A percentile compares a stretch with the other conserved stretches of the same genome.
Evolutionary conservation across 78 protist species (phyloP).

Genomic region (Blattamonas nauphoetae): DNA sequence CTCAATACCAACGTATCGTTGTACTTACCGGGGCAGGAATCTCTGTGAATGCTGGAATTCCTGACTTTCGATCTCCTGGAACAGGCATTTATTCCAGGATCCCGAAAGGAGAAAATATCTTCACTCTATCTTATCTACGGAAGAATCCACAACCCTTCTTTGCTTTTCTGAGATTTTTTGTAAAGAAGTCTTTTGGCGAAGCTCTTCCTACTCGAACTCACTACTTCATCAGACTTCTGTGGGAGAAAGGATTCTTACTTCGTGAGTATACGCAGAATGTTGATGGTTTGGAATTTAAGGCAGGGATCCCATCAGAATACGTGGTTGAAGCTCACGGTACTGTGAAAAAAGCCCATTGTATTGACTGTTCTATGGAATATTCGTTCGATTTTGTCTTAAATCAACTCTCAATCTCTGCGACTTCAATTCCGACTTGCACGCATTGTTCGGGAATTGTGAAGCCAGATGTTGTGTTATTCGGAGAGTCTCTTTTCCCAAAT

Average conservation of each 20-base stretch:
- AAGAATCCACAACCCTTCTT: slow-evolving; percentile 66
- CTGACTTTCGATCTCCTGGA: slow-evolving; percentile 53
- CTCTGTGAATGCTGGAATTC: slow-evolving; percentile 46
- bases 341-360: slow-evolving; percentile 28
- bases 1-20: slow-evolving; percentile 24
- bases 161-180: slow-evolving; percentile 54
- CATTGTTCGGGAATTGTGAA: slow-evolving; percentile 24
- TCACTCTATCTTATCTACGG: slow-evolving; percentile 35
- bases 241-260: slow-evolving; percentile 48
- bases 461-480: slow-evolving; percentile 52
- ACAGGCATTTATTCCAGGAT: slow-evolving; percentile 68
- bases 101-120: slow-evolving; percentile 41
- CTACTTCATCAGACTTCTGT: slow-evolving; percentile 53
- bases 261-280: slow-evolving; percentile 85
- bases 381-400: neutral
- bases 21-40: slow-evolving; percentile 57
- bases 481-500: slow-evolving; percentile 46
- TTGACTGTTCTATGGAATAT: neutral
- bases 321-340: slow-evolving; percentile 64
- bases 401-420: neutral
- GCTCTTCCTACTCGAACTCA: slow-evolving; percentile 34
- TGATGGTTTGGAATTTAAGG: slow-evolving; percentile 58
- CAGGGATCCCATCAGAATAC: slow-evolving; percentile 31
- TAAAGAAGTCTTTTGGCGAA: slow-evolving; percentile 19
- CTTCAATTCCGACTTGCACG: neutral